Percentiles rank a stretch among this genome's conserved stretches.
phyloP scores from a whole-genome alignment of 768 basidiomycete species.

The Cyathus striatus region DNA sequence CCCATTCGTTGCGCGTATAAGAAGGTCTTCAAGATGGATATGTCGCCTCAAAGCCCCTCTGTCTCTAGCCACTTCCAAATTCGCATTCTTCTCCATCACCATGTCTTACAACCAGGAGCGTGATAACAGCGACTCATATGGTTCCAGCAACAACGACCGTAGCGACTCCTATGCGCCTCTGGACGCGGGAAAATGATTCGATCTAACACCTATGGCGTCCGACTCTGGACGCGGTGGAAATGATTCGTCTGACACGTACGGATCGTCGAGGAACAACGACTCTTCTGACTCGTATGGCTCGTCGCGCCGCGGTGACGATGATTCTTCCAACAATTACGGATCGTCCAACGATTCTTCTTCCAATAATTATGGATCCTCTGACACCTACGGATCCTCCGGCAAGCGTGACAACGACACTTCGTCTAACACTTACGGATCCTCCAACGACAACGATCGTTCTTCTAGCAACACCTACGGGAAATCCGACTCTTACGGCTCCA shows the following conservation, averaged over 20 bases:
- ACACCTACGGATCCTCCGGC: too few species aligned
- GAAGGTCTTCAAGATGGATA: background rate
- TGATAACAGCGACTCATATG: constrained; percentile 7
- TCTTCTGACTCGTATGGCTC: background rate
- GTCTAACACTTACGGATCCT: constrained; percentile 14
- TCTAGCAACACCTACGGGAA: constrained; percentile 8
- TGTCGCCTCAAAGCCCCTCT: background rate
- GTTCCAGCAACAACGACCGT: constrained; percentile 6
- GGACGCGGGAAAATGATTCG: constrained; percentile 4
- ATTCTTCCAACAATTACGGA: constrained; percentile 14
- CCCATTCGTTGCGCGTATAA: too few species aligned
- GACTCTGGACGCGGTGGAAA: background rate
- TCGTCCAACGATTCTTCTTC: too few species aligned
- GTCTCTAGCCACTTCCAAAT: background rate
- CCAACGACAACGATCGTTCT: constrained; percentile 17
- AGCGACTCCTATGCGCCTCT: constrained; percentile 8
- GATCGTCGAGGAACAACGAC: constrained; percentile 13
- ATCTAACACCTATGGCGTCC: constrained; percentile 12
- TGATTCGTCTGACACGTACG: constrained; percentile 1
- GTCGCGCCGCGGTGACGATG: background rate
- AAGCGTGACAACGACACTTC: constrained; percentile 10
- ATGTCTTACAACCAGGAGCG: constrained; percentile 5
- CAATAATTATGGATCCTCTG: constrained; percentile 5
- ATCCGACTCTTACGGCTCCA: constrained; percentile 14
- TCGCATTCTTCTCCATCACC: background rate